These are phyloP conservation scores for Trichoderma endophyticum DNA, from an alignment of 2,329 filamentous ascomycete genomes.

Conservation along the genomic window DNA sequence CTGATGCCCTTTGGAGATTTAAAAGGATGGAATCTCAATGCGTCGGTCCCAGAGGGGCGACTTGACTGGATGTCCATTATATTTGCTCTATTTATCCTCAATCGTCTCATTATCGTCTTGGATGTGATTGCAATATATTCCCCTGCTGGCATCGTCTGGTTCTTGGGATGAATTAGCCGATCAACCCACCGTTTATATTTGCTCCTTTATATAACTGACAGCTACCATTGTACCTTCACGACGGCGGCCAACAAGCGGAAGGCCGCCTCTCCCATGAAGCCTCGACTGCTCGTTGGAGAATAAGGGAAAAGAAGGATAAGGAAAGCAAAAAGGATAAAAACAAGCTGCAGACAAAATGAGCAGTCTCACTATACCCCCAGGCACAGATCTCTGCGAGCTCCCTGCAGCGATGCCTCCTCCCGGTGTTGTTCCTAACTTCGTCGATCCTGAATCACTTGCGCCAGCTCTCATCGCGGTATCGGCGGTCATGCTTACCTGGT, in stretches of 20 bases:
- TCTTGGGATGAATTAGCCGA: background rate
- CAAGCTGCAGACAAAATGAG: background rate
- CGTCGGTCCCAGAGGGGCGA: background rate
- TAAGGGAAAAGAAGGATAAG: background rate
- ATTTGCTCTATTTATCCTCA: background rate
- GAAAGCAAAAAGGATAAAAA: background rate
- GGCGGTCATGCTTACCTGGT: background rate
- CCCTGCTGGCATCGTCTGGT: background rate
- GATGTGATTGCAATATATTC: background rate
- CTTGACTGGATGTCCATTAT: background rate
- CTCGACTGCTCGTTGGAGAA: background rate
- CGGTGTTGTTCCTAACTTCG: background rate
- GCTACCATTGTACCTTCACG: background rate
- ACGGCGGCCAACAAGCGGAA: background rate
- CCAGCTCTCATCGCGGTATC: background rate
- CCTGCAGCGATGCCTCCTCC: background rate
- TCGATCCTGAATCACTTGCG: background rate
- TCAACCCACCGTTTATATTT: background rate
- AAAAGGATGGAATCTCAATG: background rate
- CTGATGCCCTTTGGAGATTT: background rate
- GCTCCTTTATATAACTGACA: background rate
- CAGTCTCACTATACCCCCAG: background rate
- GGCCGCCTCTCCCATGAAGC: background rate
- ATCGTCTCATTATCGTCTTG: background rate
- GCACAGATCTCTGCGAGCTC: background rate